Conservation (phyloP, 441 rosid genomes). For the Geranium incanum region DNA sequence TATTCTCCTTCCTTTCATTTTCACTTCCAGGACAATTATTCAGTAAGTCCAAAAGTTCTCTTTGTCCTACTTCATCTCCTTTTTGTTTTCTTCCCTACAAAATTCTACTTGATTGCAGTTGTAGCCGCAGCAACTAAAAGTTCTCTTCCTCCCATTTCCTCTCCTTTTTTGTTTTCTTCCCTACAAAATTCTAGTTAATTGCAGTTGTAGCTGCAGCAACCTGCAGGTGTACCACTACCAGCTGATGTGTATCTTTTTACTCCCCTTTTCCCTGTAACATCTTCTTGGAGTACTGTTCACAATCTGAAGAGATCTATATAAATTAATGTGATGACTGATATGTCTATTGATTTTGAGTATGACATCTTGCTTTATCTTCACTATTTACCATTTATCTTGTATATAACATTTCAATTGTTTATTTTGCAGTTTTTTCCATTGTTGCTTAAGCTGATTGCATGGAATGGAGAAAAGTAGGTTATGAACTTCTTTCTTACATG, state of each 20-base stretch:
- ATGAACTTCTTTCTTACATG: conserved; percentile 2
- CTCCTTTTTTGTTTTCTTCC: neutral
- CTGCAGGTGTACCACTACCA: no score
- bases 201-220: neutral
- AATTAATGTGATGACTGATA: neutral
- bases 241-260: no score
- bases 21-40: neutral
- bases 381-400: conserved; percentile 5
- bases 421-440: conserved; percentile 80
- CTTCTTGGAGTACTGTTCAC: neutral
- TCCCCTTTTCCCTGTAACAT: neutral
- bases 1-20: neutral
- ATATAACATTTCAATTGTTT: conserved; percentile 18
- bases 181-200: neutral
- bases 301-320: neutral
- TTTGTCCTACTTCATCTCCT: neutral
- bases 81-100: neutral
- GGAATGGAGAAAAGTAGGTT: conserved; percentile 90
- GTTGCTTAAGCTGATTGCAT: conserved; percentile 86
- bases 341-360: neutral
- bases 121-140: neutral
- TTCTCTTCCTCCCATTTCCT: neutral
- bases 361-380: neutral
- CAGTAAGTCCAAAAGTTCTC: neutral
- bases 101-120: neutral